Conservation (phyloP, 2,329 filamentous ascomycete genomes). For the Penicillium sp. region DNA sequence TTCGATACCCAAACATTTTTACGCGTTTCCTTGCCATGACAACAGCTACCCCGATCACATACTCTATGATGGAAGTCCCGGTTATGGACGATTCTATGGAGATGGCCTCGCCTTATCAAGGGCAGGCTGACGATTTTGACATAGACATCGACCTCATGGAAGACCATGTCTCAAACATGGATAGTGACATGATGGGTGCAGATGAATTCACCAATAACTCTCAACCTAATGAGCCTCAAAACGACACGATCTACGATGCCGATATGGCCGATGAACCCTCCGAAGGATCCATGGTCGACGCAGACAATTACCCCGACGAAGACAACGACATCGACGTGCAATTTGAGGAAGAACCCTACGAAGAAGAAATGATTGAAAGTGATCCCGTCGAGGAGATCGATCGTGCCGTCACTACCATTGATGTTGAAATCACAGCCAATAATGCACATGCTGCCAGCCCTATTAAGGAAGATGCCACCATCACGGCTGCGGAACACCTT, state of each 20-base stretch:
- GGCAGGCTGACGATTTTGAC: conserved; percentile 53
- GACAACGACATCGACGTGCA: conserved; percentile 33
- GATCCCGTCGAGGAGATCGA: conserved; percentile 39
- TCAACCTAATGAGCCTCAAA: conserved; percentile 32
- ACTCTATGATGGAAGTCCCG: conserved; percentile 39
- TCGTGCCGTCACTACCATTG: conserved; percentile 27
- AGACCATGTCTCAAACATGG: conserved; percentile 59
- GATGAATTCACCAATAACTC: conserved; percentile 38
- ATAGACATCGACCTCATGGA: conserved; percentile 60
- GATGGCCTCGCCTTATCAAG: conserved; percentile 42
- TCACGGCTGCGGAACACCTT: conserved; percentile 3
- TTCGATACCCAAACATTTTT: conserved; percentile 3
- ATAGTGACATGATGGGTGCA: conserved; percentile 47
- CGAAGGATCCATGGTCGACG: conserved; percentile 41
- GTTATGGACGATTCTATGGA: conserved; percentile 46
- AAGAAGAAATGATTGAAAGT: conserved; percentile 43
- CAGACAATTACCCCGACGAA: conserved; percentile 30
- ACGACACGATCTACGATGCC: conserved; percentile 40
- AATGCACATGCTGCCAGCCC: conserved; percentile 8
- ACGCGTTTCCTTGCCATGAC: conserved; percentile 35
- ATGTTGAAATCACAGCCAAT: conserved; percentile 13
- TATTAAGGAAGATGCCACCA: conserved; percentile 7
- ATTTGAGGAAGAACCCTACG: conserved; percentile 33
- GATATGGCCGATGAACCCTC: conserved; percentile 50
- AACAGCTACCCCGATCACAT: conserved; percentile 29